These are phyloP conservation scores for Nicotiana tomentosiformis DNA, from an alignment of 257 asterid species.

Conservation along the genomic window DNA sequence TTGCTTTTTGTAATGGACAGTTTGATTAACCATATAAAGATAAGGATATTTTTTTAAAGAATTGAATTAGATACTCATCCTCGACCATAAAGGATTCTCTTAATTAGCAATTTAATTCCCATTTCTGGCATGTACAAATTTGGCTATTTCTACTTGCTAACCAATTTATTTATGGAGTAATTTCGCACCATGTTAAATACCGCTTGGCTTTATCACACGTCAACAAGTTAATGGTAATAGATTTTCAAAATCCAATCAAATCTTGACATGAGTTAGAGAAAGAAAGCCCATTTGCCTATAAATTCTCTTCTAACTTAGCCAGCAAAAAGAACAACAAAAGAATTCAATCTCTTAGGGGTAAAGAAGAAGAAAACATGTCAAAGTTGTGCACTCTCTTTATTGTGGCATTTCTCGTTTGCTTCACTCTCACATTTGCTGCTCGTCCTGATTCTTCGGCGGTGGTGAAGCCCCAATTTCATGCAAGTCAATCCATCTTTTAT, in stretches of 20 bases:
- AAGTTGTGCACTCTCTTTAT: slow-evolving; percentile 15
- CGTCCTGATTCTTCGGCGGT: slow-evolving; percentile 18
- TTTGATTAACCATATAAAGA: not conserved
- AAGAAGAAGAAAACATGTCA: not conserved
- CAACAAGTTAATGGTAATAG: not conserved
- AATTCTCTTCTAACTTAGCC: not conserved
- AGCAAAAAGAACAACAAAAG: not conserved
- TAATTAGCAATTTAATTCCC: not conserved
- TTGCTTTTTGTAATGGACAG: too few relatives aligned
- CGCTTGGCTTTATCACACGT: not conserved
- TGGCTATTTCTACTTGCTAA: not conserved
- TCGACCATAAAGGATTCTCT: not conserved
- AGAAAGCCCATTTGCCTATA: not conserved
- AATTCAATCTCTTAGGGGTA: not conserved
- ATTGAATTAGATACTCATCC: not conserved
- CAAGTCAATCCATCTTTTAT: not conserved
- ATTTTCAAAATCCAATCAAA: not conserved
- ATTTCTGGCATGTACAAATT: not conserved
- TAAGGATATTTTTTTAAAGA: not conserved
- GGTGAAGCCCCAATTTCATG: slow-evolving; percentile 1
- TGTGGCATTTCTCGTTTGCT: slow-evolving; percentile 12
- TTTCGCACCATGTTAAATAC: not conserved
- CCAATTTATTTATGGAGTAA: not conserved
- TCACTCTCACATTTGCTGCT: slow-evolving; percentile 10
- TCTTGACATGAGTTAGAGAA: not conserved